Evolutionary conservation across 345 rosid genomes (phyloP).

Genomic region (Lepidium aucheri): DNA sequence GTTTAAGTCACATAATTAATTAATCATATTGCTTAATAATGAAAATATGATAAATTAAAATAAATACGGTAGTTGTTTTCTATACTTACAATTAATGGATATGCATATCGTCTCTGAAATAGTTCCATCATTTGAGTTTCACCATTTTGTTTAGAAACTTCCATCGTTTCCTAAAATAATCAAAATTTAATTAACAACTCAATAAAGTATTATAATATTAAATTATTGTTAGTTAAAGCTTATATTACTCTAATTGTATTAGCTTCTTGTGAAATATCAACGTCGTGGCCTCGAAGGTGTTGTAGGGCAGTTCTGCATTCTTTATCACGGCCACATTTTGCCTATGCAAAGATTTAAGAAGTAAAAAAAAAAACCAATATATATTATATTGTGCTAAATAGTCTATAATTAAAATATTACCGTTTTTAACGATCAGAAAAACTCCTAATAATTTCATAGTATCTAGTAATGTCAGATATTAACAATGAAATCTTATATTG

Average conservation of each 20-base stretch:
- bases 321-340: background rate
- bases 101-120: conserved; percentile 14
- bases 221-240: background rate
- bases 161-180: conserved; percentile 8
- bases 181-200: no score
- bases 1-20: no score
- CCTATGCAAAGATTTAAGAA: background rate
- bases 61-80: background rate
- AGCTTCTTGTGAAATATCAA: conserved; percentile 20
- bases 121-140: conserved; percentile 5
- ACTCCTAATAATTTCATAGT: no score
- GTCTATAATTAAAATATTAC: background rate
- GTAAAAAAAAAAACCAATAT: background rate
- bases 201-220: no score
- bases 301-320: conserved; percentile 9
- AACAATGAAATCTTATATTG: no score
- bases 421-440: background rate
- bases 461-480: no score
- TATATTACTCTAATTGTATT: conserved; percentile 13
- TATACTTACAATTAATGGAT: conserved; percentile 18
- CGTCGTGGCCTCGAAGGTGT: conserved; percentile 28
- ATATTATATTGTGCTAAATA: background rate
- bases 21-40: no score
- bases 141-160: background rate
- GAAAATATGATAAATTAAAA: background rate